These are phyloP conservation scores for Aspergillus ibericus DNA, from an alignment of 2,329 filamentous ascomycete genomes.

Conservation along the genomic window DNA sequence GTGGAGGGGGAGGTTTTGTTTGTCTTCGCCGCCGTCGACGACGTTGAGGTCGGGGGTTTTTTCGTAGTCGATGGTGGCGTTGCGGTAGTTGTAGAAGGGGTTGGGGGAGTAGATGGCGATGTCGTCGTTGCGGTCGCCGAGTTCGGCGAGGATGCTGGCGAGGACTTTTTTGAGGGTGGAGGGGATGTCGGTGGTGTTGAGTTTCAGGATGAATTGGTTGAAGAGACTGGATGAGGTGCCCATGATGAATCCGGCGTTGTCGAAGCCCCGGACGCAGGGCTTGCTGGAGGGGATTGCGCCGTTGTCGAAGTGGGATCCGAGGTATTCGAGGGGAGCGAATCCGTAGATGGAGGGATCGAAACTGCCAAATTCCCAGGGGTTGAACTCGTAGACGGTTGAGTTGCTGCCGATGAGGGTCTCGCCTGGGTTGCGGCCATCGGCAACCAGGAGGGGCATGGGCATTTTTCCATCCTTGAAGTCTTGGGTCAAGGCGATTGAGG, in stretches of 20 bases:
- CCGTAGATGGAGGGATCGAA: slow-evolving; percentile 72
- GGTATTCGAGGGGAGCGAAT: slow-evolving; percentile 68
- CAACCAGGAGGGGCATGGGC: slow-evolving; percentile 72
- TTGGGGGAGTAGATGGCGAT: slow-evolving; percentile 75
- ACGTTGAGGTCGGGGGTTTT: slow-evolving; percentile 61
- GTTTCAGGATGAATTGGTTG: slow-evolving; percentile 70
- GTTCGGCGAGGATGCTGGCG: slow-evolving; percentile 50
- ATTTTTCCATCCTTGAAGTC: slow-evolving; percentile 63
- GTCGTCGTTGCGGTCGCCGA: slow-evolving; percentile 65
- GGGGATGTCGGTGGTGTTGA: slow-evolving; percentile 57
- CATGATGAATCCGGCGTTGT: slow-evolving; percentile 80
- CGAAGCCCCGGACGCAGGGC: slow-evolving; percentile 73
- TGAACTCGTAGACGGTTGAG: slow-evolving; percentile 75
- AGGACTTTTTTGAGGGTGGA: slow-evolving; percentile 55
- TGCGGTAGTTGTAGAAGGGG: slow-evolving; percentile 69
- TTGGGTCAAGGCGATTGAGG: slow-evolving; percentile 66
- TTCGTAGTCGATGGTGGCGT: slow-evolving; percentile 59
- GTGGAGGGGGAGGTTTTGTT: slow-evolving; percentile 76
- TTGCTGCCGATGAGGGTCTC: slow-evolving; percentile 65
- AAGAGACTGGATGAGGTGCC: slow-evolving; percentile 84
- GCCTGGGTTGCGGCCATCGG: slow-evolving; percentile 65
- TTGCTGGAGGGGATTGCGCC: slow-evolving; percentile 60
- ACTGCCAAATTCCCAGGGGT: slow-evolving; percentile 75
- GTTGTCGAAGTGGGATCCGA: slow-evolving; percentile 70
- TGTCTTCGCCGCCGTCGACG: slow-evolving; percentile 75